phyloP scores from a whole-genome alignment of 805 yeast species.

The Suhomyces kilbournensis region DNA sequence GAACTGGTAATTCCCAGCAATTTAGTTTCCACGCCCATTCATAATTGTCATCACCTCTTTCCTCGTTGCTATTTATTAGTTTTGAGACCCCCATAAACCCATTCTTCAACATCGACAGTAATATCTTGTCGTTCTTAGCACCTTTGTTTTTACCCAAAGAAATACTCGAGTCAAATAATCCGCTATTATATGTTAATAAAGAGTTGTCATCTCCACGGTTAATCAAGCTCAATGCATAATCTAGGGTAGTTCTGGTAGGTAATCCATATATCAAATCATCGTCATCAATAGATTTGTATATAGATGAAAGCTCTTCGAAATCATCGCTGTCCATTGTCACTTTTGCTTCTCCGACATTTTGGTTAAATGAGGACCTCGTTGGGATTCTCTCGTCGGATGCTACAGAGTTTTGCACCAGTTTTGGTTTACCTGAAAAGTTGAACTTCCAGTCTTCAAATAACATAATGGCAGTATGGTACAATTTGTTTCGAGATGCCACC shows the following conservation, averaged over 20 bases:
- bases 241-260: conserved; percentile 55
- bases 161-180: conserved; percentile 47
- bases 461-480: conserved; percentile 45
- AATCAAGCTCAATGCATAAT: conserved; percentile 46
- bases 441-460: conserved; percentile 42
- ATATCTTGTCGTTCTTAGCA: conserved; percentile 13
- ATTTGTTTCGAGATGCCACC: conserved; percentile 30
- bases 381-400: not conserved
- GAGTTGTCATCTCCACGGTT: conserved; percentile 23
- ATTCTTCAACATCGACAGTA: conserved; percentile 41
- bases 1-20: conserved; percentile 70
- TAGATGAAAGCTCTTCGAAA: conserved; percentile 20
- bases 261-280: conserved; percentile 64
- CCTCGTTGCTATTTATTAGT: conserved; percentile 27
- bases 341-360: not conserved
- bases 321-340: conserved; percentile 2
- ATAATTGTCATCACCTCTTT: conserved; percentile 29
- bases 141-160: conserved; percentile 8
- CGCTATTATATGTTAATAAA: conserved; percentile 53
- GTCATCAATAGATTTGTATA: conserved; percentile 58
- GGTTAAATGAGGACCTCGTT: not conserved
- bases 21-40: conserved; percentile 75
- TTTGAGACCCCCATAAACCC: conserved; percentile 62
- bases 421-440: not conserved
- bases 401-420: not conserved